These are phyloP conservation scores for Solanum sitiens DNA, from an alignment of 257 asterid species.

Conservation along the genomic window DNA sequence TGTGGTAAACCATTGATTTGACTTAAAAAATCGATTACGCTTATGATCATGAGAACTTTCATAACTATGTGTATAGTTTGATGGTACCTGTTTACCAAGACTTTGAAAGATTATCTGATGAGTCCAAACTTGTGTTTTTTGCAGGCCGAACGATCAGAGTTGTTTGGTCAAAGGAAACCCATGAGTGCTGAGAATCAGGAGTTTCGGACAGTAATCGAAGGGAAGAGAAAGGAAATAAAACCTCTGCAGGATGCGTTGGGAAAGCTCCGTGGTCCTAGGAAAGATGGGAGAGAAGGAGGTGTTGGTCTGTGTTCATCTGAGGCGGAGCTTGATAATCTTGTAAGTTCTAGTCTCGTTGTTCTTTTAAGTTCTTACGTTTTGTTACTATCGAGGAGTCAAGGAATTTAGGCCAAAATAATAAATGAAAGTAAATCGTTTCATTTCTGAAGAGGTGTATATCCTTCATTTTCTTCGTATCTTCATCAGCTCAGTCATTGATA, in stretches of 20 bases:
- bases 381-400: too few relatives aligned
- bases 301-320: constrained; percentile 59
- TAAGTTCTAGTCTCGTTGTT: constrained; percentile 24
- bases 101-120: not conserved
- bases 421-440: too few relatives aligned
- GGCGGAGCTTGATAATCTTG: constrained; percentile 57
- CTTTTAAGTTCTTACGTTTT: not conserved
- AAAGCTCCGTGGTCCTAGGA: constrained; percentile 45
- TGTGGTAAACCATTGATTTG: not conserved
- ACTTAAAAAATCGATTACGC: not conserved
- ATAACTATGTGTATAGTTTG: not conserved
- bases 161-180: constrained; percentile 40
- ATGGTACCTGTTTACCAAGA: not conserved
- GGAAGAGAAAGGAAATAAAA: constrained; percentile 69
- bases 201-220: constrained; percentile 50
- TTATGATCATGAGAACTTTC: not conserved
- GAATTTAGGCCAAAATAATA: too few relatives aligned
- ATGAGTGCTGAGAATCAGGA: constrained; percentile 56
- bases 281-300: constrained; percentile 23
- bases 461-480: not conserved
- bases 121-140: not conserved
- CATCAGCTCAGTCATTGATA: not conserved
- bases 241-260: constrained; percentile 79
- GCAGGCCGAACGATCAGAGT: constrained; percentile 56
- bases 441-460: not conserved